Base-by-base conservation (phyloP, 176 grass and related monocot species). In the Saccharum officinarum region DNA sequence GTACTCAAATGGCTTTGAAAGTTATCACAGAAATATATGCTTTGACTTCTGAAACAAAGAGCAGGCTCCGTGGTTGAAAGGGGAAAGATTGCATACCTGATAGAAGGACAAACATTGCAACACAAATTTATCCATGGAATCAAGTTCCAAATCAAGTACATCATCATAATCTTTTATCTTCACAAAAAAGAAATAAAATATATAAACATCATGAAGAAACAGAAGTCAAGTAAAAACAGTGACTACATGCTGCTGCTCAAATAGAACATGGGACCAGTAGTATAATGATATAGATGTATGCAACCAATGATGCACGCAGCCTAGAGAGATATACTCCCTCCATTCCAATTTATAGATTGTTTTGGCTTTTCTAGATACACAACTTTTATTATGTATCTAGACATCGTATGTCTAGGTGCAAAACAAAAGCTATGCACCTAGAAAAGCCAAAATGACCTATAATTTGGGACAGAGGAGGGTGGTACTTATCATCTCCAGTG, bases 101-200 rank as follows among this genome's bases (percentile, higher is more conserved):
- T 96, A 99, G 68, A 99, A 99, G 34, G 97, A 92, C 82, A 99
- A 86, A 74, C 97, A 99, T 71, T 99, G 97, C 64, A 99, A 85
- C 77, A 99, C 90, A 91, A 99, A 99, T 84, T 99, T 99, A 92
- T 99, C 97, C 75, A 96, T 87, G 63, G 97, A 96, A 89, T 99
- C 97, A 84, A 96, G 97, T 62, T 99, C 97, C 83, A 99, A 90
- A 88, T 99, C 92, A 2, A 99, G 89, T 61, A 99, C 97, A 71
- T 85, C 88, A 69, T 99, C 93, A 88, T 99, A 99, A 62, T 91
- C 97, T 86, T 96, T 99, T 30, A 92, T 91, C 97, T 99, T 82
- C 60, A 92, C 31, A 68, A 47, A 78, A 83, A 83, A 80, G 11
- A 47, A 66, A 55, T 5, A 70, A 26, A 73, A 60, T 55, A 38